Base-by-base conservation (phyloP, 1,139 yeast species). In the Zygoascus hellenicus region DNA sequence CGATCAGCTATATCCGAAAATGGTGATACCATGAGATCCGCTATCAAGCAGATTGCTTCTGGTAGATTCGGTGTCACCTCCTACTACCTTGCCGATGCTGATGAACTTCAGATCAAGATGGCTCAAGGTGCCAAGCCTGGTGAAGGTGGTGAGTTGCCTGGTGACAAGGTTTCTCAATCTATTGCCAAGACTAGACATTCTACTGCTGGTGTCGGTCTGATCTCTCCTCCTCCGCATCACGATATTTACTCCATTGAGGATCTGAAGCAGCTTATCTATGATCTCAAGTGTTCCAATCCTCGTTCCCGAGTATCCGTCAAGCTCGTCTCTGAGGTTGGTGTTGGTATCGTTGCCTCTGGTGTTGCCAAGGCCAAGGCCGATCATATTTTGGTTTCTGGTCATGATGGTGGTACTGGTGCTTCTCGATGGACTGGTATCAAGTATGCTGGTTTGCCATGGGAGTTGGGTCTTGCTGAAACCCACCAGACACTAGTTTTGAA, bases 61-160 rank as follows among this genome's bases (percentile, higher is more conserved):
- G 97, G 97, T 58, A 80, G 98, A 70, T 92, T 92, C 62, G 98
- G 98, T 74, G 98, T 92, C 47, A 92, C 98, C 6, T 88, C 97
- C 2, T 80, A 83, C 70, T 92, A 92, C 66, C 76, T 92, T 61
- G 82, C 96, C 32, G 97, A 92, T 70, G 96, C 97, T 39, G 97
- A 92, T 63, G 97, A 92, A 71, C 80, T 92, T 56, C 98, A 92
- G 71, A 92, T 92, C 66, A 92, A 92, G 72, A 89, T 92, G 94
- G 97, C 98, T 9, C 98, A 92, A 71, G 97, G 98, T 70, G 98
- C 98, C 48, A 92, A 92, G 70, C 97, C 97, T 9, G 98, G 97
- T 74, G 97, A 92, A 74, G 98, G 98, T 75, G 98, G 98, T 77
- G 97, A 92, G 69, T 75, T 92, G 58, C 97, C 97, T 40, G 97